Conservation (phyloP, 1,139 yeast genomes). For the Diutina siamensis region DNA sequence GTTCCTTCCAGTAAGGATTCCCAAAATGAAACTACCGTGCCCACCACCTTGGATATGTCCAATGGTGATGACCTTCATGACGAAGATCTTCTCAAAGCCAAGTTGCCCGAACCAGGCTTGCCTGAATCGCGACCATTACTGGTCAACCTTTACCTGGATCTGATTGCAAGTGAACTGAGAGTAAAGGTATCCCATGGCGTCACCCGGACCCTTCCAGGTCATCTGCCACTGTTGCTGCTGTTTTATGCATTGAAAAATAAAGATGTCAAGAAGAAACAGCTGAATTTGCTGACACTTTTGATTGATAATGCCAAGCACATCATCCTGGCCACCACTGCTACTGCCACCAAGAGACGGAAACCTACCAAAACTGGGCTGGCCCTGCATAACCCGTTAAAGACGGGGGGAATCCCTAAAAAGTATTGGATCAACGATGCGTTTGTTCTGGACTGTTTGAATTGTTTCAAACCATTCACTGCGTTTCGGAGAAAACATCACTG, state of each 20-base stretch:
- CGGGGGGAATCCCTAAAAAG: slow-evolving; percentile 47
- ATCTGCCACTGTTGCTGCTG: slow-evolving; percentile 3
- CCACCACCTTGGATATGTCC: not conserved
- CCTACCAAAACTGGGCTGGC: slow-evolving; percentile 16
- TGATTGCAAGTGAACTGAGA: slow-evolving; percentile 2
- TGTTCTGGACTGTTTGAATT: slow-evolving; percentile 69
- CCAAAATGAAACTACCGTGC: not conserved
- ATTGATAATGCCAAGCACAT: slow-evolving; percentile 8
- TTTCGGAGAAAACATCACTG: slow-evolving; percentile 93
- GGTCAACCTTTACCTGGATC: slow-evolving; percentile 3
- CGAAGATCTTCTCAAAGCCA: not conserved
- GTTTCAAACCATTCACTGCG: slow-evolving; percentile 61
- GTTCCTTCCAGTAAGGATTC: not conserved
- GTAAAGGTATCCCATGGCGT: slow-evolving; percentile 3
- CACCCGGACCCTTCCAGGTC: not conserved
- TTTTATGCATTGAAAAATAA: not conserved
- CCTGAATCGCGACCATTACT: not conserved
- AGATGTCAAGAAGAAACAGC: not conserved
- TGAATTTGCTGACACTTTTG: slow-evolving; percentile 1
- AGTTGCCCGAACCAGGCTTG: not conserved
- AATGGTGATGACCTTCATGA: not conserved
- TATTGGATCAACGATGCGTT: slow-evolving; percentile 92
- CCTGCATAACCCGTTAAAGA: slow-evolving; percentile 35
- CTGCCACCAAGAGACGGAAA: slow-evolving; percentile 17
- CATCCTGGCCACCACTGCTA: slow-evolving; percentile 17